Percentiles rank a stretch among this genome's conserved stretches.
phyloP scores from a whole-genome alignment of 2,329 filamentous ascomycete genomes.

The Chaetomiaceae sp. region DNA sequence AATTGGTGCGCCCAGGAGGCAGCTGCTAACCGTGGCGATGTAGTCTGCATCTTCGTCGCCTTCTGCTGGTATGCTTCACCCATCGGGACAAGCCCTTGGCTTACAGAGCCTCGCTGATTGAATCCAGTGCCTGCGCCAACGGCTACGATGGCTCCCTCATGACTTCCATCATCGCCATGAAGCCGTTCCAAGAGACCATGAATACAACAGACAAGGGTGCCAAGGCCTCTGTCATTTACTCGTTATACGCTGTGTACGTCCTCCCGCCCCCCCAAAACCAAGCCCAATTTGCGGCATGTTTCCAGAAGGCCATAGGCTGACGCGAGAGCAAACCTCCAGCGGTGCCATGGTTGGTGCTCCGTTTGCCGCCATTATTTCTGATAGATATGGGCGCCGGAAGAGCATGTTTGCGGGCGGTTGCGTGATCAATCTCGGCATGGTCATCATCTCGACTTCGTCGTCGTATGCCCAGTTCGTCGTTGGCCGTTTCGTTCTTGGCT shows the following conservation, averaged over 20 bases:
- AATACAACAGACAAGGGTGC: slow-evolving; percentile 36
- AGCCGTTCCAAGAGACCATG: slow-evolving; percentile 39
- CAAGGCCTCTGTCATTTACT: slow-evolving; percentile 41
- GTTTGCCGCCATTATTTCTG: slow-evolving; percentile 42
- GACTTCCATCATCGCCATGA: slow-evolving; percentile 43
- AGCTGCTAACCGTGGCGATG: neutral
- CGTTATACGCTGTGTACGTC: slow-evolving; percentile 46
- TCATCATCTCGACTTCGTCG: slow-evolving; percentile 38
- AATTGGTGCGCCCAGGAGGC: neutral
- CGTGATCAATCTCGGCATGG: slow-evolving; percentile 43
- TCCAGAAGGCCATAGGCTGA: neutral
- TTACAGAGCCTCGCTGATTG: neutral
- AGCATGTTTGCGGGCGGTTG: slow-evolving; percentile 43
- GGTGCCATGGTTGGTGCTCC: slow-evolving; percentile 40
- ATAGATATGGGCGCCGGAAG: slow-evolving; percentile 41
- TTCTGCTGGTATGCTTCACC: slow-evolving; percentile 38
- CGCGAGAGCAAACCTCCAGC: slow-evolving; percentile 27
- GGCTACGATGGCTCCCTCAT: slow-evolving; percentile 47
- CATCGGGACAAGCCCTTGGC: neutral
- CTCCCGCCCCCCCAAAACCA: slow-evolving; percentile 5
- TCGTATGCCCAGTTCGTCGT: slow-evolving; percentile 40
- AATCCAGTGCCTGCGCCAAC: slow-evolving; percentile 39
- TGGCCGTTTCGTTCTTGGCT: slow-evolving; percentile 44
- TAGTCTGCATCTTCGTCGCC: slow-evolving; percentile 41
- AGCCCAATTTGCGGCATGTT: neutral